phyloP scores from a whole-genome alignment of 2,329 filamentous ascomycete species.

The Phialocephala subalpina region DNA sequence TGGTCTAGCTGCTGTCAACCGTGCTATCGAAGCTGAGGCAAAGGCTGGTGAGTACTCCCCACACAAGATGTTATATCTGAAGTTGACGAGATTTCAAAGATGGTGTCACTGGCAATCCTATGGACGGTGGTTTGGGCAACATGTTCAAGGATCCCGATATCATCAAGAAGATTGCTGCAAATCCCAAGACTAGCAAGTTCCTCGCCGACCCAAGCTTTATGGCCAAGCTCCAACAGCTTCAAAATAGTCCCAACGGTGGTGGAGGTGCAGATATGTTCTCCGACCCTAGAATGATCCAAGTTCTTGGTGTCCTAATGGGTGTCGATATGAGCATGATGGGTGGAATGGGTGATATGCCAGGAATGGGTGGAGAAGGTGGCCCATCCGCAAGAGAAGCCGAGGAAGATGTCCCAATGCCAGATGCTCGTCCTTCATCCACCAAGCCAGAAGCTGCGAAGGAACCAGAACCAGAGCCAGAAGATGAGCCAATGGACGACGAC shows the following conservation, averaged over 20 bases:
- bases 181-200: slow-evolving; percentile 88
- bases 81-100: slow-evolving; percentile 35
- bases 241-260: slow-evolving; percentile 80
- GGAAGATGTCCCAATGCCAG: slow-evolving; percentile 82
- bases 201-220: slow-evolving; percentile 90
- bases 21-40: slow-evolving; percentile 84
- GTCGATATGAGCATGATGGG: slow-evolving; percentile 82
- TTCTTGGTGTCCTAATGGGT: slow-evolving; percentile 91
- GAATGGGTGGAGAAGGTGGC: slow-evolving; percentile 52
- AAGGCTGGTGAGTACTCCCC: slow-evolving; percentile 47
- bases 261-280: slow-evolving; percentile 82
- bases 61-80: slow-evolving; percentile 20
- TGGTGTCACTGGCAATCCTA: slow-evolving; percentile 65
- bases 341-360: slow-evolving; percentile 52
- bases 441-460: slow-evolving; percentile 59
- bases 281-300: slow-evolving; percentile 91
- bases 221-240: slow-evolving; percentile 83
- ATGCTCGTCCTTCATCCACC: slow-evolving; percentile 58
- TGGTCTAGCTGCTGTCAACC: slow-evolving; percentile 83
- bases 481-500: slow-evolving; percentile 82
- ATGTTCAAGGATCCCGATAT: slow-evolving; percentile 96
- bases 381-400: slow-evolving; percentile 56
- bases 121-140: slow-evolving; percentile 76
- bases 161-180: slow-evolving; percentile 87
- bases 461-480: slow-evolving; percentile 67